Conservation (phyloP, 2,329 filamentous ascomycete species). For the Dothideomycetes sp. region DNA sequence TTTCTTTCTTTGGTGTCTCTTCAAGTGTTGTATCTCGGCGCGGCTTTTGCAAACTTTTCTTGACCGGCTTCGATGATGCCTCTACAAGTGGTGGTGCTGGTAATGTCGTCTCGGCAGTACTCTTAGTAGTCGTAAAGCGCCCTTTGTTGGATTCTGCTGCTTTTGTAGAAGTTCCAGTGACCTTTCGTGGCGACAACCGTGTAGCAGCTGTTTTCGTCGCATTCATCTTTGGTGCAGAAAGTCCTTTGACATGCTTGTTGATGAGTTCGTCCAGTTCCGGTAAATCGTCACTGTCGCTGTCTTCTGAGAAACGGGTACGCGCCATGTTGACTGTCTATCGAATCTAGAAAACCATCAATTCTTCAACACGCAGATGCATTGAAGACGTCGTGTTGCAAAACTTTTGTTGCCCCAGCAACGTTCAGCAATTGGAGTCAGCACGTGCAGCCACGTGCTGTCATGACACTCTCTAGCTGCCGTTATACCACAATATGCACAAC, state of each 20-base stretch:
- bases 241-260: slow-evolving; percentile 13
- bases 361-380: too few relatives aligned
- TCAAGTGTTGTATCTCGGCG: not conserved
- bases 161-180: not conserved
- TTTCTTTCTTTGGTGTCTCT: not conserved
- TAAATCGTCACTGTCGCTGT: slow-evolving; percentile 16
- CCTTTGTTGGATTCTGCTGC: not conserved
- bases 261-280: slow-evolving; percentile 17
- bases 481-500: too few relatives aligned
- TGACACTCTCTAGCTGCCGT: too few relatives aligned
- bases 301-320: not conserved
- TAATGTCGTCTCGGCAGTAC: slow-evolving; percentile 3
- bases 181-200: not conserved
- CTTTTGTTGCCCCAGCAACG: too few relatives aligned
- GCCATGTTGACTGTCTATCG: slow-evolving; percentile 1
- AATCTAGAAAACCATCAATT: not conserved
- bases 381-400: too few relatives aligned
- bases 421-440: not conserved
- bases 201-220: not conserved
- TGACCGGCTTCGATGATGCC: too few relatives aligned
- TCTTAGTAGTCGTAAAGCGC: not conserved
- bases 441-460: too few relatives aligned
- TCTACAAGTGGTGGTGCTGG: too few relatives aligned
- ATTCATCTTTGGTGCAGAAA: slow-evolving; percentile 2
- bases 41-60: not conserved